A percentile compares a stretch with the other conserved stretches of the same genome.
Evolutionary conservation across 768 basidiomycete species (phyloP).

Genomic region (Phylloporus sp.): DNA sequence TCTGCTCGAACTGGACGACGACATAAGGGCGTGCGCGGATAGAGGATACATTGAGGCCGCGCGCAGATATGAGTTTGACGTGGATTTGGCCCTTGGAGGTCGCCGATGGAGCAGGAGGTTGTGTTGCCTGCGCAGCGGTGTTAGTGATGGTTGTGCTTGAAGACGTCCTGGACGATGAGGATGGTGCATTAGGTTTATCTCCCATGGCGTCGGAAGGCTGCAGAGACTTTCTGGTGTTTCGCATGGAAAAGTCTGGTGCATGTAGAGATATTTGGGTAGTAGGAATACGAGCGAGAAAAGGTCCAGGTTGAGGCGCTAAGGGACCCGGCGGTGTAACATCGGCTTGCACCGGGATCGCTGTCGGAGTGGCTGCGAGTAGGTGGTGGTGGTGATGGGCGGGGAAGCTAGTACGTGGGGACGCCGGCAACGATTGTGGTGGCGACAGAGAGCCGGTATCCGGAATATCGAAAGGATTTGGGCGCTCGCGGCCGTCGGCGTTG

Average conservation of each 20-base stretch:
- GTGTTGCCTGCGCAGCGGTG: conserved; percentile 18
- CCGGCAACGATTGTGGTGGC: not conserved
- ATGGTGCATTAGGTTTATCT: conserved; percentile 35
- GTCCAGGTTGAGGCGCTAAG: conserved; percentile 43
- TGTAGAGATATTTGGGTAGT: conserved; percentile 70
- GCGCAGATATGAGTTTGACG: conserved; percentile 92
- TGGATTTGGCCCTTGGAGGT: conserved; percentile 74
- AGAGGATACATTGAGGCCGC: conserved; percentile 70
- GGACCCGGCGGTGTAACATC: conserved; percentile 41
- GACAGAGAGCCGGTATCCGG: conserved; percentile 26
- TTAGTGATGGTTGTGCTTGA: conserved; percentile 19
- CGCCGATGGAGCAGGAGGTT: conserved; percentile 30
- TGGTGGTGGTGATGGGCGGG: conserved; percentile 28
- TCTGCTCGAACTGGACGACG: conserved; percentile 98
- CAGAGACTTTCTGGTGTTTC: conserved; percentile 43
- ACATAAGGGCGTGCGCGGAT: conserved; percentile 76
- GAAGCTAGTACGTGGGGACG: not conserved
- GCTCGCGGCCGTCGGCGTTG: conserved; percentile 37
- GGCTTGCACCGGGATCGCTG: conserved; percentile 23
- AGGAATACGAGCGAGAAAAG: conserved; percentile 48
- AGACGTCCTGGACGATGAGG: conserved; percentile 38
- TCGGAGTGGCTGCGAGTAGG: conserved; percentile 22
- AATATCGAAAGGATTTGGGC: conserved; percentile 60
- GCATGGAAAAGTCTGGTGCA: conserved; percentile 83
- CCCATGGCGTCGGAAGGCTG: conserved; percentile 31